phyloP scores from a whole-genome alignment of 495 filamentous ascomycete genomes.

The Daldinia bambusicola region DNA sequence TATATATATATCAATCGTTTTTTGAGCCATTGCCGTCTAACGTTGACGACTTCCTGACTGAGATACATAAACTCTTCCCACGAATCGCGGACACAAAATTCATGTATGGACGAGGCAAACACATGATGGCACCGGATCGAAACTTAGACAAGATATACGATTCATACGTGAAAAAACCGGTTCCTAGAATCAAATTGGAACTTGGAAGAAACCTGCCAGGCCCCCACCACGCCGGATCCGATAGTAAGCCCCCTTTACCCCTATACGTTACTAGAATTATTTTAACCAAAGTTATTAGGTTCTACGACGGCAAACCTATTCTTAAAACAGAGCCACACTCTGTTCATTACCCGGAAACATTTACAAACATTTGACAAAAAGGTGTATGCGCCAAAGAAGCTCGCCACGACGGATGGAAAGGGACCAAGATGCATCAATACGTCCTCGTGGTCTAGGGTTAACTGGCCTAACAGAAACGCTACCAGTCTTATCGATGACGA shows the following conservation, averaged over 20 bases:
- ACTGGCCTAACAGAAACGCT: neutral
- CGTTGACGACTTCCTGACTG: conserved; percentile 67
- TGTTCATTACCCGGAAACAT: conserved; percentile 40
- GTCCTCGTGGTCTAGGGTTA: neutral
- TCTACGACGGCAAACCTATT: conserved; percentile 73
- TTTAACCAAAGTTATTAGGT: conserved; percentile 33
- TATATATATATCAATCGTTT: conserved; percentile 77
- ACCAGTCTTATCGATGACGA: conserved; percentile 26
- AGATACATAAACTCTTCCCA: conserved; percentile 70
- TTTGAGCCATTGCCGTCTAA: conserved; percentile 71
- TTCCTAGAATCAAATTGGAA: conserved; percentile 18
- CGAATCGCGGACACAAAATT: conserved; percentile 81
- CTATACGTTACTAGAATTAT: neutral
- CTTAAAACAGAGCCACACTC: conserved; percentile 66
- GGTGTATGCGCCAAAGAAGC: neutral
- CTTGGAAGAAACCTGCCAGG: neutral
- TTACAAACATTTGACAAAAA: neutral
- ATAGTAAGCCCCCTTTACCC: conserved; percentile 58
- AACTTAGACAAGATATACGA: conserved; percentile 54
- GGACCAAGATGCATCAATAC: neutral
- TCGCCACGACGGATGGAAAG: neutral
- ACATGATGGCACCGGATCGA: conserved; percentile 53
- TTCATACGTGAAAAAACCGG: conserved; percentile 6
- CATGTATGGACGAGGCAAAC: conserved; percentile 66
- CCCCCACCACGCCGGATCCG: conserved; percentile 77